Base-by-base conservation (phyloP, 148 eudicot genomes). In the Gaultheria prostrata region DNA sequence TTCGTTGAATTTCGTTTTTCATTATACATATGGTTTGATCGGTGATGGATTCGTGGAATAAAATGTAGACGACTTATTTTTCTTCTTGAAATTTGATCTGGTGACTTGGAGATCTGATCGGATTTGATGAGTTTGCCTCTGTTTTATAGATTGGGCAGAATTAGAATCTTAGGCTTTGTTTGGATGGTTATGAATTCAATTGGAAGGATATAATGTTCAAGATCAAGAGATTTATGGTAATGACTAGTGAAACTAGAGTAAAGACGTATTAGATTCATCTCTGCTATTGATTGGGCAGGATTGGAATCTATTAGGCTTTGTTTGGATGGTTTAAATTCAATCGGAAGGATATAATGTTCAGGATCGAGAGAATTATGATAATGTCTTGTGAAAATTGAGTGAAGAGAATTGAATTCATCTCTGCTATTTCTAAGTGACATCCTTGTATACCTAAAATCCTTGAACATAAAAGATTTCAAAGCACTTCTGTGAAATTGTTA, bases 91-190 rank as follows among this genome's bases (percentile, higher is more conserved):
- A 73, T 63, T 80, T 56, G 69, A 61, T 18, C 28, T 76, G 86
- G 77, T 81, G 85, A 83, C 85, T 84, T 78, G 43, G 84, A 70
- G 93, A 89, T 87, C 89, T 78, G 91, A 45, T 86, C 85, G 61
- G 77, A 77, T 86, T 82, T 84, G 30, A 17, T 11, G 7, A 21
- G 56, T 30, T 24, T 21, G 63, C n/a, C 14, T 78, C 9, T 51
- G 83, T 61, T 51, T 51, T n/a, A 79, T 65, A 32, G 87, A 53
- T 85, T 63, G 49, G 24, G 74, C 70, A 81, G 73, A 24, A 46
- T 53, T 82, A 72, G 86, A 84, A 51, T 71, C 28, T 80, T 77
- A 33, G 70, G 5, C n/a, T 28, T 11, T 63, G 14, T 10, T 24
- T 63, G 30, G 32, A 26, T 63, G 30, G 70, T n/a, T 24, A n/a